Base-by-base conservation (phyloP, 306 rosid genomes). In the Castanopsis chinensis region DNA sequence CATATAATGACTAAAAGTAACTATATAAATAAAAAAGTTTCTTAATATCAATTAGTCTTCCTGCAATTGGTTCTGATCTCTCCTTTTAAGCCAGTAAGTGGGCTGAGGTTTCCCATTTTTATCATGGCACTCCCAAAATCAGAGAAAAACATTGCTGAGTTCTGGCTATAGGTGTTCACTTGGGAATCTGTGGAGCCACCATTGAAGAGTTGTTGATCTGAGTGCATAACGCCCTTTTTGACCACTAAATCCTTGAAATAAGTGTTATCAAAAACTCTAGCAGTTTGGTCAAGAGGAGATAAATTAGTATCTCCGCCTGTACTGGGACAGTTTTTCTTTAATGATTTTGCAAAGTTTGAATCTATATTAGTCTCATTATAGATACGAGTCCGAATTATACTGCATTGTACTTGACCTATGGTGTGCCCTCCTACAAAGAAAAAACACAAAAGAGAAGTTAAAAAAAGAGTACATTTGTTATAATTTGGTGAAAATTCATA, bases 111-210 rank as follows among this genome's bases (percentile, higher is more conserved):
- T 11, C 75, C 72, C 81, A 78, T 78, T 65, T 78, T 78, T 0
- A 83, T 10, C 91, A 87, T 87, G 53, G 91, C 89, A 37, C 45
- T 11, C 14, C 87, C 84, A 71, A 87, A 87, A 45, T 87, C 91
- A 56, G 60, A 27, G n/a, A 56, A 74, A 71, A 87, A 87, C 32
- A 37, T 28, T 3, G 73, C 73, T 14, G 58, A 4, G 49, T 72
- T 59, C 35, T 35, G 74, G 73, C 76, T 72, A 30, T 85, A 87
- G 6, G n/a, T 8, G 25, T 0, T 19, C 3, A 87, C 91, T 52
- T 74, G 85, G 21, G 75, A 28, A 10, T 75, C 76, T 15, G 85
- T 83, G 19, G 61, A 30, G 19, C 69, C 83, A 10, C 80, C 80
- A 23, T 20, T 28, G 54, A 77, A 83, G 74, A 87, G 85, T 12